Base-by-base conservation (phyloP, 768 basidiomycete genomes). In the Mycena albidolilacea region DNA sequence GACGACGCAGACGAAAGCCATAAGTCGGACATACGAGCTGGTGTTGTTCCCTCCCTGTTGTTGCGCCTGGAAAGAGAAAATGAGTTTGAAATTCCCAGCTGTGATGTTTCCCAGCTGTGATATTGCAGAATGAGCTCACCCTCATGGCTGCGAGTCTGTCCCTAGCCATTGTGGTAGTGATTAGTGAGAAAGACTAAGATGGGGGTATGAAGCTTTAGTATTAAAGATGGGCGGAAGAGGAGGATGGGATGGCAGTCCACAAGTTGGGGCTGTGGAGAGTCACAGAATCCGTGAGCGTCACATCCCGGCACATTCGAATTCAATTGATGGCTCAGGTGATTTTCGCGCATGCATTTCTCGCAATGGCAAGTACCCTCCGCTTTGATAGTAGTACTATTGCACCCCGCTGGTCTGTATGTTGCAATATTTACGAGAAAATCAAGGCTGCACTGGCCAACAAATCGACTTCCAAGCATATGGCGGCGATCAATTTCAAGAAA, bases 61-160 rank as follows among this genome's bases (percentile, higher is more conserved):
- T 77, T 93, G 93, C 60, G 93, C 93, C 92, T 93, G 74, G 37
- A 69, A 57, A 66, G 71, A 70, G 69, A 67, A 46, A 43, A 73
- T 77, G 58, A 67, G 44, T 30, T 59, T 11, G 21, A 54, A 15
- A 54, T 54, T 54, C 52, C 41, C 41, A 43, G 41, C 41, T 43
- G 41, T 15, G 21, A 37, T 35, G 48, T 60, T 30, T 30, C 30
- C 30, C 3, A 8, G 60, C 48, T 10, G 55, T 54, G 55, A 48
- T 50, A 58, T 67, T 46, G 60, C n/a, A 59, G 54, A 75, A 44
- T 64, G 62, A 61, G 77, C 90, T 70, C 71, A 94, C 94, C 85
- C 94, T 90, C 91, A 94, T 90, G 74, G 93, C 94, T 78, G 94
- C 95, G 76, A 97, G 89, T 88, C 96, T 91, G 86, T 97, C 95